These are phyloP conservation scores for Saccharomyces kudriavzevii DNA, from an alignment of 805 yeast species.

Conservation along the genomic window DNA sequence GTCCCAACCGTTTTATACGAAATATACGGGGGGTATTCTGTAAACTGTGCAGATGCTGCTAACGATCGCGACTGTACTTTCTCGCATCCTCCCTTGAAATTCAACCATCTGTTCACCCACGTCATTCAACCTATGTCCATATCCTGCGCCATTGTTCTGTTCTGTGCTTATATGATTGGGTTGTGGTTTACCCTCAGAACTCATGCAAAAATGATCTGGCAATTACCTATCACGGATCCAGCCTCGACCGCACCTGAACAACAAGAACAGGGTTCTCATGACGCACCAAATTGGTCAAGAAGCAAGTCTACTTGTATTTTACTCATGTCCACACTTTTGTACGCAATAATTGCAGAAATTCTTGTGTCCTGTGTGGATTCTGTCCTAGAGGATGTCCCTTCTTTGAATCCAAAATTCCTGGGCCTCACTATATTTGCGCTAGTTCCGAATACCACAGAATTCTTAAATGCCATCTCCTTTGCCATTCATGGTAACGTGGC, in stretches of 20 bases:
- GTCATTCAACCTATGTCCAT: constrained; percentile 78
- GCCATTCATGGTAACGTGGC: constrained; percentile 96
- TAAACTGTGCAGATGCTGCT: constrained; percentile 44
- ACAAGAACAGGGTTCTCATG: constrained; percentile 60
- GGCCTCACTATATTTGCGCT: constrained; percentile 93
- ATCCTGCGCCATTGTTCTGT: constrained; percentile 70
- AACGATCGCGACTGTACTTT: constrained; percentile 50
- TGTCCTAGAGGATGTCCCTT: constrained; percentile 65
- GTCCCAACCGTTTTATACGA: constrained; percentile 87
- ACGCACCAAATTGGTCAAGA: constrained; percentile 95
- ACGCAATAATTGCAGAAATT: constrained; percentile 91
- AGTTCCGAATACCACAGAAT: constrained; percentile 95
- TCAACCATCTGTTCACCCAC: constrained; percentile 55
- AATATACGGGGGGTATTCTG: constrained; percentile 79
- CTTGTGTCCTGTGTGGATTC: constrained; percentile 88
- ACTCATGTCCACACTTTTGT: constrained; percentile 73
- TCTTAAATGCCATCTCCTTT: constrained; percentile 91
- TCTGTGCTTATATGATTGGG: constrained; percentile 81
- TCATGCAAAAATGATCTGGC: constrained; percentile 96
- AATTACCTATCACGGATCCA: constrained; percentile 42
- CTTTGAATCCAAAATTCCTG: constrained; percentile 75
- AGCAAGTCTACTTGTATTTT: constrained; percentile 74
- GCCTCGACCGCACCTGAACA: constrained; percentile 3
- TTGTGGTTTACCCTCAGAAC: constrained; percentile 88
- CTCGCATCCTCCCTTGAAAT: constrained; percentile 63